Evolutionary conservation across 768 basidiomycete species (phyloP), one percentile per base, ranked within the genome.

Genomic region (Rhodotorula toruloides): DNA sequence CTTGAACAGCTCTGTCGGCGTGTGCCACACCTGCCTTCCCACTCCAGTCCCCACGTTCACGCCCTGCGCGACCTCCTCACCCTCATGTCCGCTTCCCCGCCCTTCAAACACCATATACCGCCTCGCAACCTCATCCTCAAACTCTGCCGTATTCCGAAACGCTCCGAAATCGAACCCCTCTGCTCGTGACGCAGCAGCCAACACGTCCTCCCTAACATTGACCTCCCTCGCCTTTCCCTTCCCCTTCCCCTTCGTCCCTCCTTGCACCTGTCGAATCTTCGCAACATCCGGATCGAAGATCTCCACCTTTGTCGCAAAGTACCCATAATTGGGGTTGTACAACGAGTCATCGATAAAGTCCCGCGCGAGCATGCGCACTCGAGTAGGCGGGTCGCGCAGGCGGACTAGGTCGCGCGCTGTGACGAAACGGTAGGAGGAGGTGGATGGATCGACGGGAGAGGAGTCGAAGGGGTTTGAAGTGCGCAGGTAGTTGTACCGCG

Each of bases 281-380:
- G 43, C 58, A 43, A 60, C 46, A 21, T 77, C 76, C 4, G 73
- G 70, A 42, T 72, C 85, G 77, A 96, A 90, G 70, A 99, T 98
- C 50, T 85, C 87, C 3, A 89, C 94, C 74, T 91, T 88, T 73
- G 88, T 88, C 37, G 91, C 86, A 77, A 99, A 98, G 79, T 99
- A 99, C 43, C 96, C 96, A 76, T 99, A 98, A 77, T 93, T 80
- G 7, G 91, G 93, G 77, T 99, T 98, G 80, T 99, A 99, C 43
- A 99, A 79, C 13, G 89, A 87, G 76, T 99, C 96, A 75, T 98
- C 91, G 67, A 99, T 91, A 76, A 88, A 99, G 79, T 99, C 94
- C 70, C 96, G 85, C 52, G 87, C 86, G 42, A 98, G 86, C 90
- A 97, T 93, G 78, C 89, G 90, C 61, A 93, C 92, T 58, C 84